These are phyloP conservation scores for Coniferiporia weirii DNA, from an alignment of 1,284 basidiomycete genomes.

Conservation along the genomic window DNA sequence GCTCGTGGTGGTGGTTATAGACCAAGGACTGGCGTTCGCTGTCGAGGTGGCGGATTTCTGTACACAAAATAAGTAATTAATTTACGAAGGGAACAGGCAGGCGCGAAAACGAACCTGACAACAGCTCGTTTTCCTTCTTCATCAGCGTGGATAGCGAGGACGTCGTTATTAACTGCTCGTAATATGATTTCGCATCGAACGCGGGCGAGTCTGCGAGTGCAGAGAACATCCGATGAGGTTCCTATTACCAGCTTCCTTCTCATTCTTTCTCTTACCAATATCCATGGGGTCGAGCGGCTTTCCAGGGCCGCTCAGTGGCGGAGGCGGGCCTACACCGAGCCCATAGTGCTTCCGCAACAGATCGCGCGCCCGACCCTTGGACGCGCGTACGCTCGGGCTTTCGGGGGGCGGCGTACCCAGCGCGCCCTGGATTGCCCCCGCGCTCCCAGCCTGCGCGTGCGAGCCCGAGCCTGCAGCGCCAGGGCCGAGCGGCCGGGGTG, in stretches of 20 bases:
- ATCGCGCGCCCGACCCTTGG: slow-evolving; percentile 68
- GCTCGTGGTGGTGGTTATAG: slow-evolving; percentile 92
- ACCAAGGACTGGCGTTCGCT: slow-evolving; percentile 87
- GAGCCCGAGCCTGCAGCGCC: not conserved
- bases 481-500: not conserved
- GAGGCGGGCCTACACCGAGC: slow-evolving; percentile 64
- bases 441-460: not conserved
- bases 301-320: slow-evolving; percentile 40
- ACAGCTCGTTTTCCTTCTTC: slow-evolving; percentile 72
- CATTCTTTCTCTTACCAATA: slow-evolving; percentile 42
- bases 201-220: slow-evolving; percentile 59
- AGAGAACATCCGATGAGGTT: not conserved
- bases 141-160: slow-evolving; percentile 66
- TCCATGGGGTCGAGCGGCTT: slow-evolving; percentile 71
- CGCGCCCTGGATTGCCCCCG: not conserved
- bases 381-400: slow-evolving; percentile 15
- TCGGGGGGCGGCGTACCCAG: slow-evolving; percentile 12
- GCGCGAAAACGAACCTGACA: slow-evolving; percentile 44
- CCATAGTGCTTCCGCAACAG: slow-evolving; percentile 81
- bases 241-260: too few species aligned
- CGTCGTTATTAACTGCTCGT: slow-evolving; percentile 79
- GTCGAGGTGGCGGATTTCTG: slow-evolving; percentile 83
- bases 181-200: slow-evolving; percentile 78
- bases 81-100: not conserved
- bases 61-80: not conserved